Percentiles rank a stretch among this genome's conserved stretches.
Evolutionary conservation across 2,329 filamentous ascomycete species (phyloP).

Genomic region (Exophiala aquamarina): DNA sequence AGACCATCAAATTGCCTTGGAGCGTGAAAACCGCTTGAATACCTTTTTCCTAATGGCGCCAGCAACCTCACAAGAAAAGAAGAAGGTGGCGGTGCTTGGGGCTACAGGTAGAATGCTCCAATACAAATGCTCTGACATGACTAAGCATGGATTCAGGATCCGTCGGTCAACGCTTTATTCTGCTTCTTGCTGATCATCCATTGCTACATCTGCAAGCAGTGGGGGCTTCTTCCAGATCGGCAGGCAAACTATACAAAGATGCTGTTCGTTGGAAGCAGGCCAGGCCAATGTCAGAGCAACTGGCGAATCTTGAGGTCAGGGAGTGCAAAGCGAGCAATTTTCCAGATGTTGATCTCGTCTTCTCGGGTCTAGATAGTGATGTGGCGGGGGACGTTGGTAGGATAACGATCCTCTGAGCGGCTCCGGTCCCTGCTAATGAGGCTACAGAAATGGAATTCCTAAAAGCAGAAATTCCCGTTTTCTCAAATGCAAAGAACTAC

Average conservation of each 20-base stretch:
- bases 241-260: slow-evolving; percentile 92
- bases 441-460: slow-evolving; percentile 81
- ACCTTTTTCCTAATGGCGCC: slow-evolving; percentile 3
- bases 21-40: no score
- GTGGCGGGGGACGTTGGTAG: slow-evolving; percentile 87
- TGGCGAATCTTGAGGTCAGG: slow-evolving; percentile 80
- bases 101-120: slow-evolving; percentile 17
- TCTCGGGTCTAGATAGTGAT: slow-evolving; percentile 88
- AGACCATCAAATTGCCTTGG: no score
- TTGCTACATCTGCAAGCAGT: slow-evolving; percentile 83
- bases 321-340: slow-evolving; percentile 83
- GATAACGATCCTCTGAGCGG: slow-evolving; percentile 28
- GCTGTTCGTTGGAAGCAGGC: slow-evolving; percentile 95
- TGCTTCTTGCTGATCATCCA: slow-evolving; percentile 84
- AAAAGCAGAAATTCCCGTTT: slow-evolving; percentile 82
- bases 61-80: slow-evolving; percentile 13
- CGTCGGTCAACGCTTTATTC: slow-evolving; percentile 92
- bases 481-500: slow-evolving; percentile 98
- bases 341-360: slow-evolving; percentile 86
- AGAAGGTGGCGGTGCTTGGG: slow-evolving; percentile 26
- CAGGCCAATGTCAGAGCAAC: slow-evolving; percentile 70
- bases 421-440: slow-evolving; percentile 11
- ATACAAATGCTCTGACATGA: neutral
- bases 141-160: slow-evolving; percentile 57
- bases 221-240: slow-evolving; percentile 84